phyloP scores from a whole-genome alignment of 2,329 filamentous ascomycete genomes.

The Monosporascus sp. region DNA sequence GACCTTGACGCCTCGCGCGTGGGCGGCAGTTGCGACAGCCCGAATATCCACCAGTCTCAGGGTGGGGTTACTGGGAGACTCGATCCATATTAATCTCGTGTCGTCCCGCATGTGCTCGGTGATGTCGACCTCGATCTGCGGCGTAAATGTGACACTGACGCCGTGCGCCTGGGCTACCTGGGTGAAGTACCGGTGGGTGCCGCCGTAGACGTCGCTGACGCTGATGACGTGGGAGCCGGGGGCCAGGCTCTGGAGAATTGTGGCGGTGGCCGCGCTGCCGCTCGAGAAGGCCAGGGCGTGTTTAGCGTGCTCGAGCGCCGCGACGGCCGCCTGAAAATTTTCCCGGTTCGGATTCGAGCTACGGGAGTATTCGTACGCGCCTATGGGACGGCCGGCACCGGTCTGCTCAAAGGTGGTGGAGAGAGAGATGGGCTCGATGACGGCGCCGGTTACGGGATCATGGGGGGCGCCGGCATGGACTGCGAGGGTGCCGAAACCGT shows the following conservation, averaged over 20 bases:
- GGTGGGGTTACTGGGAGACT: conserved; percentile 91
- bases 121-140: conserved; percentile 85
- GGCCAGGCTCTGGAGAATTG: conserved; percentile 86
- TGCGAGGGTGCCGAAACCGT: conserved; percentile 85
- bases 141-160: conserved; percentile 90
- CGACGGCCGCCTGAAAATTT: conserved; percentile 90
- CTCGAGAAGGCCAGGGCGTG: conserved; percentile 93
- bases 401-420: conserved; percentile 96
- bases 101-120: conserved; percentile 76
- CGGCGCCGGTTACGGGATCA: conserved; percentile 86
- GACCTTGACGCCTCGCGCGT: conserved; percentile 83
- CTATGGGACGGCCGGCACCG: conserved; percentile 79
- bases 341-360: conserved; percentile 92
- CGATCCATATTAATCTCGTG: conserved; percentile 96
- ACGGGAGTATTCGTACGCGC: conserved; percentile 87
- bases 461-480: conserved; percentile 91
- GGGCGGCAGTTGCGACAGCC: conserved; percentile 75
- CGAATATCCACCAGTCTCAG: conserved; percentile 89
- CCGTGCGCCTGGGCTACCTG: conserved; percentile 93
- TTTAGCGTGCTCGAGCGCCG: conserved; percentile 85
- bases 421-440: conserved; percentile 93
- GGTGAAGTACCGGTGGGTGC: conserved; percentile 97
- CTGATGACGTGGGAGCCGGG: conserved; percentile 91
- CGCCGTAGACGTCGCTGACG: conserved; percentile 95
- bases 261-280: conserved; percentile 88